Evolutionary conservation across 139 green algal genomes (phyloP).

Genomic region (Microglena sp.): DNA sequence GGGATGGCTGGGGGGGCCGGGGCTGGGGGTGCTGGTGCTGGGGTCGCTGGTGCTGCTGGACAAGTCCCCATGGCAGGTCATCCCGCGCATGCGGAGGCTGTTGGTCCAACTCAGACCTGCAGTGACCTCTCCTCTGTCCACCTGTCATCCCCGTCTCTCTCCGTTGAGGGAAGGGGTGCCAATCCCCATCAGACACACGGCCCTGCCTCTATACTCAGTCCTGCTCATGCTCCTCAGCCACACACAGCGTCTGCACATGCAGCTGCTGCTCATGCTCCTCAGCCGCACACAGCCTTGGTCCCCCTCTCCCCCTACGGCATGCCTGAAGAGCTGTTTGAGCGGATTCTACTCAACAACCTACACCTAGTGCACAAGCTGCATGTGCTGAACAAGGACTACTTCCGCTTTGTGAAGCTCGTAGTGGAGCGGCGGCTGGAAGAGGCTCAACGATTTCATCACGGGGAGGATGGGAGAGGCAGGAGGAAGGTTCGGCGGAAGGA

Average conservation of each 20-base stretch:
- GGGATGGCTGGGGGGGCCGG: neutral
- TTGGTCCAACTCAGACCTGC: too few relatives aligned
- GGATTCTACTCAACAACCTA: constrained; percentile 30
- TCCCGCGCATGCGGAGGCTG: too few relatives aligned
- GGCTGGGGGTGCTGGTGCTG: neutral
- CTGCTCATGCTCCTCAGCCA: too few relatives aligned
- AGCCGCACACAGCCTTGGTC: neutral
- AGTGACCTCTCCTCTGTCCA: neutral
- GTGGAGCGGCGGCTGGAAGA: constrained; percentile 15
- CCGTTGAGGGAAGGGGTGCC: too few relatives aligned
- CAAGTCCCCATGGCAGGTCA: too few relatives aligned
- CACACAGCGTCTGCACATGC: neutral
- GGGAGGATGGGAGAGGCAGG: neutral
- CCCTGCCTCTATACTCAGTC: too few relatives aligned
- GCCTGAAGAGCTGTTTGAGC: constrained; percentile 23
- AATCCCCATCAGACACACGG: too few relatives aligned
- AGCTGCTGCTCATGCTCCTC: neutral
- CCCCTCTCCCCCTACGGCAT: constrained; percentile 27
- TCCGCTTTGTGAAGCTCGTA: constrained; percentile 36
- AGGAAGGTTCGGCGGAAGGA: neutral
- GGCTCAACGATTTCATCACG: neutral
- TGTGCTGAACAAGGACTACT: constrained; percentile 43
- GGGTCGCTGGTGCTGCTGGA: neutral
- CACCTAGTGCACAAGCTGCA: constrained; percentile 33
- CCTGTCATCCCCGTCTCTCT: neutral